Evolutionary conservation across 371 early-diverging fungal species (phyloP), one percentile per base, ranked within the genome.

Genomic region (Mortierella polycephala): DNA sequence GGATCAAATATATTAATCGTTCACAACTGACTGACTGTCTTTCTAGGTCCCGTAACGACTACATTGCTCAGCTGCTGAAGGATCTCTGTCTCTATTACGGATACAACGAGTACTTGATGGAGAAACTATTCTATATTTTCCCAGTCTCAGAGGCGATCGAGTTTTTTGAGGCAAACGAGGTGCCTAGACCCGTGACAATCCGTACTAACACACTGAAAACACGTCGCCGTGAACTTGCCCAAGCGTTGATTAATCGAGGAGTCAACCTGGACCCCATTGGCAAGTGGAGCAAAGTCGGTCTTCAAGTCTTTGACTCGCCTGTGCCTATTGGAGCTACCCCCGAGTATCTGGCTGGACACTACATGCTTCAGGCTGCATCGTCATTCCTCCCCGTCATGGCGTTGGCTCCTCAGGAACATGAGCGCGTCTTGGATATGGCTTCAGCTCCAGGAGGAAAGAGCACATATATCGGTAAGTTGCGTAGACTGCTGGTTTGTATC

Each of bases 391-490:
- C 99, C 20, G 99, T 99, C 40, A 93, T 99, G 88, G 94, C 99
- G 0, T 85, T 99, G 30, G 97, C 95, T 13, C 98, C 98, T 46
- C 93, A 95, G 82, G 96, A 95, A 60, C 88, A 95, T 72, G 97
- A 98, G 71, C 89, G 92, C 58, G 91, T 99, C n/a, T 86, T 99
- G 41, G 99, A 99, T 85, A 98, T 99, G 99, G 97, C 97, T 64
- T 93, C 99, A 39, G 98, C 99, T n/a, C 99, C 99, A 8, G 99
- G 99, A 62, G 99, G 99, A 77, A 99, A 99, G 83, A 94, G 96
- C 16, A 96, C 98, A 0, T 95, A 97, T 81, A 95, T 97, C 62
- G 85, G 77, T 77, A 71, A 18, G 68, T 60, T n/a, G 2, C n/a
- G 40, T 47, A 14, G 47, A 46, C 21, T 3, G 12, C 60, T 63